A percentile compares a stretch with the other conserved stretches of the same genome.
Conservation (phyloP, 1,284 basidiomycete species). For the Marasmius oreades region DNA sequence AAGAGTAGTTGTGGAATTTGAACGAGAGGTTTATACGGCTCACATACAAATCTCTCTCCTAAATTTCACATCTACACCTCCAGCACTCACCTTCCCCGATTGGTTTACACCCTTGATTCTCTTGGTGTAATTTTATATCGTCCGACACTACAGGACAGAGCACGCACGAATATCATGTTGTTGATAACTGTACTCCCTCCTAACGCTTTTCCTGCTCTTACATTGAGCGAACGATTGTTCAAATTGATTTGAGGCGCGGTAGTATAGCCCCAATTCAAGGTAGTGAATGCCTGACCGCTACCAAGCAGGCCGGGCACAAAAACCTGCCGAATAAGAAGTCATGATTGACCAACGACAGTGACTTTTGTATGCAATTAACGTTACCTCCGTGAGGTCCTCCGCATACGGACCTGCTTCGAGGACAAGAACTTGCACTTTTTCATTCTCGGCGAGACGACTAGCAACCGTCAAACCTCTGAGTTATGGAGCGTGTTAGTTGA, state of each 20-base stretch:
- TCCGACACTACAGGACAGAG: neutral
- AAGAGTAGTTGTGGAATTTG: too few species aligned
- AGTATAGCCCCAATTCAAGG: slow-evolving; percentile 26
- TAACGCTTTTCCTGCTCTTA: slow-evolving; percentile 27
- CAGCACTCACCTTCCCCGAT: too few species aligned
- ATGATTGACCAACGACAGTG: neutral
- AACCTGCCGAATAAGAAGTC: slow-evolving; percentile 17
- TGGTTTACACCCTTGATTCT: too few species aligned
- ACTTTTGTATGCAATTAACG: too few species aligned
- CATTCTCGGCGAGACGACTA: slow-evolving; percentile 17
- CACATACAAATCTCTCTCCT: too few species aligned
- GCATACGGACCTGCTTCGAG: slow-evolving; percentile 22
- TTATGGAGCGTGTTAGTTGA: neutral
- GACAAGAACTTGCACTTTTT: slow-evolving; percentile 10
- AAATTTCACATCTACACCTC: too few species aligned
- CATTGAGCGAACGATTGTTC: slow-evolving; percentile 18
- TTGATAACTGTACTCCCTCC: slow-evolving; percentile 28
- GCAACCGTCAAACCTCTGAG: slow-evolving; percentile 20
- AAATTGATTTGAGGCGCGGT: slow-evolving; percentile 25
- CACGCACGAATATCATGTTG: slow-evolving; percentile 29
- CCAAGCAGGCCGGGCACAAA: slow-evolving; percentile 28
- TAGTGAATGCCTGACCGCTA: slow-evolving; percentile 22
- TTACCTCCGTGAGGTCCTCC: slow-evolving; percentile 27
- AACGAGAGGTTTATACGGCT: too few species aligned
- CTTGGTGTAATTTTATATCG: too few species aligned